phyloP scores from a whole-genome alignment of 257 asterid genomes.

The Paraleonurus japonicus region DNA sequence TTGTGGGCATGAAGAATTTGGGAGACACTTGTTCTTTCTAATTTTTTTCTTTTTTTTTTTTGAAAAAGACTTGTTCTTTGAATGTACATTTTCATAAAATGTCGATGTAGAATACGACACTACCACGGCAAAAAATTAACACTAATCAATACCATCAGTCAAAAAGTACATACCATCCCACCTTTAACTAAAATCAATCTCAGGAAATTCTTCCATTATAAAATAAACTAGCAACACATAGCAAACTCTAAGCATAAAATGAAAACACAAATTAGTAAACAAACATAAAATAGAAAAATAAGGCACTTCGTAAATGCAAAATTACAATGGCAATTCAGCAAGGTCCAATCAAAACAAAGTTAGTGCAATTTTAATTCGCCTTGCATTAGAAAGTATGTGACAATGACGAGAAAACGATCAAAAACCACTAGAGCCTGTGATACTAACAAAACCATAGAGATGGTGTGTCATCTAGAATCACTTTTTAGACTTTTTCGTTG shows the following conservation, averaged over 20 bases:
- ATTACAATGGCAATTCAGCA: not conserved
- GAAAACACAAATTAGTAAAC: not conserved
- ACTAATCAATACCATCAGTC: too few species aligned
- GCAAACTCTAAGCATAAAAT: not conserved
- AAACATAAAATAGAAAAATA: not conserved
- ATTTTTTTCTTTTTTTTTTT: too few species aligned
- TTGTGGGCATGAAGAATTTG: too few species aligned
- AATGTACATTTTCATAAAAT: too few species aligned
- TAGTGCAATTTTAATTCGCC: slow-evolving; percentile 9
- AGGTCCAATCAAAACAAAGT: not conserved
- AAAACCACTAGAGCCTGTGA: slow-evolving; percentile 21
- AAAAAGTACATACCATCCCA: too few species aligned
- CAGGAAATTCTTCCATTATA: too few species aligned
- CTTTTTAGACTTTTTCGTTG: slow-evolving; percentile 44
- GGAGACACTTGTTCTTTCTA: too few species aligned
- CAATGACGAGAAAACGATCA: slow-evolving; percentile 10
- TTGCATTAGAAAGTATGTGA: slow-evolving; percentile 22
- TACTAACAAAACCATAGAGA: slow-evolving; percentile 34
- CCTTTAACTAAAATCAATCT: too few species aligned
- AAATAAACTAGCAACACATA: too few species aligned
- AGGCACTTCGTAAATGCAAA: not conserved
- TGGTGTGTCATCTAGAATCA: slow-evolving; percentile 19
- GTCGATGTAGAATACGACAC: too few species aligned
- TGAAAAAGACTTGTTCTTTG: too few species aligned
- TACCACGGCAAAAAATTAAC: too few species aligned